Evolutionary conservation across 805 yeast species (phyloP), one percentile per base, ranked within the genome.

Genomic region (Nakazawaea laoshanensis): DNA sequence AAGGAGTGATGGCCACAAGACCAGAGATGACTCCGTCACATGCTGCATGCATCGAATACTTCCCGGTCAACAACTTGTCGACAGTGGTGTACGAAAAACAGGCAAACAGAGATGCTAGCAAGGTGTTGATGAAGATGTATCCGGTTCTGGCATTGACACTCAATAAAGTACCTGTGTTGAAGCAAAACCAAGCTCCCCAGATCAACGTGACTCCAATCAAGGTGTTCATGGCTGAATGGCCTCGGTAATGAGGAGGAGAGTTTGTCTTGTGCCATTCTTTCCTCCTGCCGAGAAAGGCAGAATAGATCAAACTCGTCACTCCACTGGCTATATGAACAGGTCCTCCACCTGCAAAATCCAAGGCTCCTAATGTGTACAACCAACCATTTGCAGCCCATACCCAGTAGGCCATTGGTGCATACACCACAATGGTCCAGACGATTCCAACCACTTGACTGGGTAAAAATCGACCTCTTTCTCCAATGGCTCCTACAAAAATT

Each of bases 301-400:
- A 61, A 41, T 59, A 65, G n/a, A 63, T 53, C 19, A 63, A 44
- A 3, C 69, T 58, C 3, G 67, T 60, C 19, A 55, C 52, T 26
- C 70, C 70, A 5, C 65, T 53, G 5, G 67, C 58, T 34, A 65
- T 56, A 46, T 65, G 71, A 20, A 65, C 71, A 1, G 70, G 70
- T 19, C 69, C 69, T 23, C 71, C 71, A 25, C 70, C 71, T 6
- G 70, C 69, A 46, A 65, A 65, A 42, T 65, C 71, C 35, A 65
- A 52, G 4, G 60, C 62, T 4, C 70, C 71, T 28, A 65, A 48
- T 18, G 49, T 55, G 32, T 46, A 56, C 29, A 65, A 49, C 65
- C 68, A 65, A 11, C 71, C 71, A 36, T 59, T 61, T 4, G 45
- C 47, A 18, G 57, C 59, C 71, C 71, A 65, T n/a, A 65, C 65